These are phyloP conservation scores for Cinnamomum chago DNA, from an alignment of 164 flowering plant genomes.

Conservation along the genomic window DNA sequence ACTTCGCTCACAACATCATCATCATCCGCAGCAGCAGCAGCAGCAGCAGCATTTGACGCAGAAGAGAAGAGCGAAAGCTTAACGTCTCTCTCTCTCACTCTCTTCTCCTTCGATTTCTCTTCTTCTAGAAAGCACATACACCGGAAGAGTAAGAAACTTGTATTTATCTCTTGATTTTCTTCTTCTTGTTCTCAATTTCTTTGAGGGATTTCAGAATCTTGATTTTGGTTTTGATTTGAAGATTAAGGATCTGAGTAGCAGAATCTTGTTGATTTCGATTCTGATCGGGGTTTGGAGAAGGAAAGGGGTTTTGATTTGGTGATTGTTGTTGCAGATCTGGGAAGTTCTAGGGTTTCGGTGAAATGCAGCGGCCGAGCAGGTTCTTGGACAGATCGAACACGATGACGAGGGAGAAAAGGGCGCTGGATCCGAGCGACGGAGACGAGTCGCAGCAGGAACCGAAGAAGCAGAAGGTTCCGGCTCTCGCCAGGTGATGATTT, in stretches of 20 bases:
- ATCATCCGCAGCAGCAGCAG: neutral
- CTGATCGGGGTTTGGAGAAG: neutral
- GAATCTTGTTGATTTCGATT: neutral
- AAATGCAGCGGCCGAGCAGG: constrained; percentile 53
- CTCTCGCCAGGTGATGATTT: constrained; percentile 63
- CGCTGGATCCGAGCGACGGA: constrained; percentile 37
- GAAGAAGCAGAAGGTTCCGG: constrained; percentile 56
- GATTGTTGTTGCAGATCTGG: constrained; percentile 36
- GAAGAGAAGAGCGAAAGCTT: neutral
- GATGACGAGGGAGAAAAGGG: constrained; percentile 56
- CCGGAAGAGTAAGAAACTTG: neutral
- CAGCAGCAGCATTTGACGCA: neutral
- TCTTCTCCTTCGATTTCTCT: neutral
- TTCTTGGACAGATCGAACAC: constrained; percentile 51
- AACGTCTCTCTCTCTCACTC: neutral
- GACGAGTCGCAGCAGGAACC: constrained; percentile 63
- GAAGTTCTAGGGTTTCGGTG: constrained; percentile 17
- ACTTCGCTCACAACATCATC: neutral
- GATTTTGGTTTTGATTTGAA: neutral
- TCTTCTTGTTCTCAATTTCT: neutral
- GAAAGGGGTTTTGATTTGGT: constrained; percentile 1
- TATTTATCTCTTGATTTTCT: neutral
- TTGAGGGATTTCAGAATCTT: neutral
- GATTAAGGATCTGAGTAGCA: neutral
- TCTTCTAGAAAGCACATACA: neutral